A percentile compares a stretch with the other conserved stretches of the same genome.
Evolutionary conservation across 495 filamentous ascomycete genomes (phyloP).

Genomic region (Terfezia boudieri): DNA sequence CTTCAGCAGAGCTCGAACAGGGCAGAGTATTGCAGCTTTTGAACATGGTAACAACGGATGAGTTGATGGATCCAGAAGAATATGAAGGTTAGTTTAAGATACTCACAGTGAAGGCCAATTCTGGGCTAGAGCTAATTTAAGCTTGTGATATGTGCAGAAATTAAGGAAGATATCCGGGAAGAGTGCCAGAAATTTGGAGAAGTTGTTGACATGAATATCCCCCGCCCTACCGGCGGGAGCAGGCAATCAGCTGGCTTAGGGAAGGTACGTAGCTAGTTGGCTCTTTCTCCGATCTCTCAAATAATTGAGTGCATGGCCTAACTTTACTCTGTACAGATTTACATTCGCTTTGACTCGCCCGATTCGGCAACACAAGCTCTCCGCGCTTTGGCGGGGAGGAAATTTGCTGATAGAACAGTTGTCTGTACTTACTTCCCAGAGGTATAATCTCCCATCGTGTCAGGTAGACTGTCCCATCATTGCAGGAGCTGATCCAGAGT

Average conservation of each 20-base stretch:
- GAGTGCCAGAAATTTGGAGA: conserved; percentile 81
- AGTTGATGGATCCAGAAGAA: conserved; percentile 79
- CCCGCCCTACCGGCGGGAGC: conserved; percentile 60
- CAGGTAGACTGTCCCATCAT: not conserved
- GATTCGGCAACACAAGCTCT: conserved; percentile 69
- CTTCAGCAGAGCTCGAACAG: conserved; percentile 48
- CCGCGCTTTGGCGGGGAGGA: conserved; percentile 67
- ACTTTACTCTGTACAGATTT: conserved; percentile 32
- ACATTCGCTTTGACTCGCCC: conserved; percentile 64
- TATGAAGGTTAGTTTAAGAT: conserved; percentile 48
- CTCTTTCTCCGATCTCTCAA: not conserved
- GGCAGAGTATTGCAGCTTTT: conserved; percentile 71
- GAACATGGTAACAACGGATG: conserved; percentile 95
- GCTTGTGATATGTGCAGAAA: conserved; percentile 35
- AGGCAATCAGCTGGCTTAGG: conserved; percentile 71
- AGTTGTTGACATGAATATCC: conserved; percentile 71
- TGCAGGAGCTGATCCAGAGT: not conserved
- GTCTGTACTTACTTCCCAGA: conserved; percentile 91
- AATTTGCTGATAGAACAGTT: conserved; percentile 88
- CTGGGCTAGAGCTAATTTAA: too few species aligned
- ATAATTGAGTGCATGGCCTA: not conserved
- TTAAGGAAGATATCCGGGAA: conserved; percentile 72
- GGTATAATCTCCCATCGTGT: conserved; percentile 25
- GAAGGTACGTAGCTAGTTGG: conserved; percentile 27
- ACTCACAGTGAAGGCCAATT: not conserved